Percentiles rank a stretch among this genome's conserved stretches.
These are phyloP conservation scores for Coemansia sp. DNA, from an alignment of 192 early-diverging fungal species.

Conservation along the genomic window DNA sequence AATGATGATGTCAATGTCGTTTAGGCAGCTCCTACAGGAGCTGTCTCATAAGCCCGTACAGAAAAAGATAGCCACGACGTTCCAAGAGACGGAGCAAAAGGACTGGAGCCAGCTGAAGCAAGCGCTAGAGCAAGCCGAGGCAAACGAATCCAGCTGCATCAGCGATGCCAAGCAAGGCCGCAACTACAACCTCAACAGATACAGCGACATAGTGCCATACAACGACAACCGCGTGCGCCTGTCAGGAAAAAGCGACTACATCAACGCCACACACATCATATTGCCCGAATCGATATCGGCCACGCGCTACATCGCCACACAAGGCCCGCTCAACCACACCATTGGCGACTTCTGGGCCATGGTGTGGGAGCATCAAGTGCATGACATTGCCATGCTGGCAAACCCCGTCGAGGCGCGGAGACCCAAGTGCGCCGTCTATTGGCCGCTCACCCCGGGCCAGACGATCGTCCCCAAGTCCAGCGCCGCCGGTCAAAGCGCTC, in stretches of 20 bases:
- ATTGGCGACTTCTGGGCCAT: slow-evolving; percentile 87
- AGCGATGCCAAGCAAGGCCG: slow-evolving; percentile 33
- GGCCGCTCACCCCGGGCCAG: slow-evolving; percentile 59
- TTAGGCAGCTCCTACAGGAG: slow-evolving; percentile 36
- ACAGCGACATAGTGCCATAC: slow-evolving; percentile 88
- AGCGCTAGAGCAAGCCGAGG: slow-evolving; percentile 23
- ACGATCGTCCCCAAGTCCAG: neutral
- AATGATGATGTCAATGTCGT: slow-evolving; percentile 34
- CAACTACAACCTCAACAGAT: slow-evolving; percentile 70
- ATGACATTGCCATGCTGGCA: slow-evolving; percentile 84
- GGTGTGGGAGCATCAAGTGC: slow-evolving; percentile 72
- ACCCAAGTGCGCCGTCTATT: slow-evolving; percentile 81
- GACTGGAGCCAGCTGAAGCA: slow-evolving; percentile 29
- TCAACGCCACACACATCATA: slow-evolving; percentile 77
- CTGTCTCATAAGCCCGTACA: slow-evolving; percentile 31
- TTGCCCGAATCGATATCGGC: slow-evolving; percentile 37
- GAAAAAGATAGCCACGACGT: slow-evolving; percentile 17
- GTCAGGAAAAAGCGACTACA: slow-evolving; percentile 64
- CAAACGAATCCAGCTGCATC: neutral
- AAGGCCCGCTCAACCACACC: slow-evolving; percentile 79
- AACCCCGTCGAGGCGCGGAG: slow-evolving; percentile 69
- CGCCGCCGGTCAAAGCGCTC: neutral
- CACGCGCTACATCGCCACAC: slow-evolving; percentile 76
- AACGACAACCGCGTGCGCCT: slow-evolving; percentile 68
- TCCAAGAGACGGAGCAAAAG: slow-evolving; percentile 13